A percentile compares a stretch with the other conserved stretches of the same genome.
These are phyloP conservation scores for Collybia mongolica DNA, from an alignment of 768 basidiomycete species.

Conservation along the genomic window DNA sequence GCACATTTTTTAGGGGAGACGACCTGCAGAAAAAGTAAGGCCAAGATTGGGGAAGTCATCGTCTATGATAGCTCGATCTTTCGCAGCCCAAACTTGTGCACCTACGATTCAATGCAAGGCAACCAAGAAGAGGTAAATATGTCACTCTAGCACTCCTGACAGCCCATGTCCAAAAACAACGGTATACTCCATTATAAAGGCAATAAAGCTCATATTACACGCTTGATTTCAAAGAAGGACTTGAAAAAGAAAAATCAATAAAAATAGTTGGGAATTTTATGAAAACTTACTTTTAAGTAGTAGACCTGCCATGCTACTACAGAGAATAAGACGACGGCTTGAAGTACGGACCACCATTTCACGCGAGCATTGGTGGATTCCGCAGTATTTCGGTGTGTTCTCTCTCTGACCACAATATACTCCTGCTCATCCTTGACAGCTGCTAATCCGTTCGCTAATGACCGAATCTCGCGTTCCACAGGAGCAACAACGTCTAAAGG, in stretches of 20 bases:
- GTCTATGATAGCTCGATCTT: no score
- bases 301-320: conserved; percentile 98
- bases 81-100: no score
- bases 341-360: conserved; percentile 98
- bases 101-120: no score
- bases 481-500: conserved; percentile 80
- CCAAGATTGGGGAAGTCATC: no score
- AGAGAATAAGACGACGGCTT: conserved; percentile 80
- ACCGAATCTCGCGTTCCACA: conserved; percentile 93
- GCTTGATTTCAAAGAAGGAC: conserved; percentile 91
- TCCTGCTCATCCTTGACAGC: conserved; percentile 98
- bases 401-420: conserved; percentile 94
- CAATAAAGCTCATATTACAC: conserved; percentile 69
- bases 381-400: conserved; percentile 90
- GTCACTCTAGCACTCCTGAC: no score
- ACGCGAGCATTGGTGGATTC: conserved; percentile 93
- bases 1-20: no score
- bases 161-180: neutral
- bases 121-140: no score
- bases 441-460: conserved; percentile 75
- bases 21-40: no score
- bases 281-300: conserved; percentile 77
- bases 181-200: conserved; percentile 4
- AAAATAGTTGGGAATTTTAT: conserved; percentile 3
- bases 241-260: conserved; percentile 19